Evolutionary conservation across 2,329 filamentous ascomycete species (phyloP).

Genomic region (Diaporthe nobilis): DNA sequence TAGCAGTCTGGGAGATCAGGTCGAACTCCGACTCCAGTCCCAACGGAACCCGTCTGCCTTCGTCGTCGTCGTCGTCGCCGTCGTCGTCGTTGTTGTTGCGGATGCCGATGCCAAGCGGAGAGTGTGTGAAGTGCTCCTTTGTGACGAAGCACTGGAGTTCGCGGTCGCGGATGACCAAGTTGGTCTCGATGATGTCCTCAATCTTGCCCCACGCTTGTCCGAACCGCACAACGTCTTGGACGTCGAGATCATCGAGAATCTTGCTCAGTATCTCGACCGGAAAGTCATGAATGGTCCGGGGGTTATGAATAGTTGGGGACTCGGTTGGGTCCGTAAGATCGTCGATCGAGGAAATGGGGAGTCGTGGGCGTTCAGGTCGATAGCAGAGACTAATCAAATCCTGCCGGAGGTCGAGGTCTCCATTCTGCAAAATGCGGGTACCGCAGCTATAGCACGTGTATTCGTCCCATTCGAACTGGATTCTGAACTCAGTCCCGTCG

Average conservation of each 20-base stretch:
- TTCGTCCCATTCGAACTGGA: neutral
- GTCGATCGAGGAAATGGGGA: neutral
- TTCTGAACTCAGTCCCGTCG: too few relatives aligned
- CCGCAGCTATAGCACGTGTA: neutral
- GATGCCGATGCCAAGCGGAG: neutral
- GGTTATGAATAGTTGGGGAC: neutral
- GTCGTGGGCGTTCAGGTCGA: neutral
- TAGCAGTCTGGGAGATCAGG: neutral
- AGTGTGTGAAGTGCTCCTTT: neutral
- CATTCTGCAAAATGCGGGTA: too few relatives aligned
- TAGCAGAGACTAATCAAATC: too few relatives aligned
- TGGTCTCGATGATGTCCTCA: neutral
- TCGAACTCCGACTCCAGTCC: neutral
- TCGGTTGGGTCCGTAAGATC: neutral
- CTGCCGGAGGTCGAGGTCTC: too few relatives aligned
- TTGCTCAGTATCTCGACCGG: neutral
- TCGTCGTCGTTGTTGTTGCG: too few relatives aligned
- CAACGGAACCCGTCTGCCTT: neutral
- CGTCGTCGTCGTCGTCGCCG: too few relatives aligned
- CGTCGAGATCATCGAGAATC: neutral
- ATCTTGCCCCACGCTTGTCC: neutral
- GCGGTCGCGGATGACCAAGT: neutral
- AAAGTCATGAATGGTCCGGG: neutral
- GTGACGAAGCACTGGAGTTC: slow-evolving; percentile 10
- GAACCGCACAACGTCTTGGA: neutral